These are phyloP conservation scores for Ophiocordyceps robertsii DNA, from an alignment of 2,329 filamentous ascomycete species.

Conservation along the genomic window DNA sequence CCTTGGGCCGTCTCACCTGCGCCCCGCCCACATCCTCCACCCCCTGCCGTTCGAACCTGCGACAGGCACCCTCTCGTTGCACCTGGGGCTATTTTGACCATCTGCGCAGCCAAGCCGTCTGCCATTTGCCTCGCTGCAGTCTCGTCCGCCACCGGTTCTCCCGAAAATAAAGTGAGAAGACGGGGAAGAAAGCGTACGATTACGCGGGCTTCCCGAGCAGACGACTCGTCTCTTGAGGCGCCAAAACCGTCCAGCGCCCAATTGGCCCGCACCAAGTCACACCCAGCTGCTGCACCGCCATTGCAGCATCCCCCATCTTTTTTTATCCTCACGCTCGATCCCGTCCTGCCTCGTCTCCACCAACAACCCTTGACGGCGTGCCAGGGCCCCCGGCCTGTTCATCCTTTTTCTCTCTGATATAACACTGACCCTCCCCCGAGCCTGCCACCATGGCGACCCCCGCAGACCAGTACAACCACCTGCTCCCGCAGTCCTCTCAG, in stretches of 20 bases:
- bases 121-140: background rate
- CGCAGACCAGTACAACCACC: conserved; percentile 14
- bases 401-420: conserved; percentile 12
- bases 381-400: conserved; percentile 1
- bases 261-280: background rate
- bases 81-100: too few relatives aligned
- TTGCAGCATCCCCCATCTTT: background rate
- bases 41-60: conserved; percentile 5
- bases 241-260: background rate
- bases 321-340: background rate
- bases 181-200: too few relatives aligned
- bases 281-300: background rate
- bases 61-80: conserved; percentile 1
- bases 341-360: background rate
- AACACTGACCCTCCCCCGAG: conserved; percentile 15
- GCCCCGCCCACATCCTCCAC: background rate
- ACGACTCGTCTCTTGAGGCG: too few relatives aligned
- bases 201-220: too few relatives aligned
- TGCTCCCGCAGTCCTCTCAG: conserved; percentile 7
- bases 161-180: too few relatives aligned
- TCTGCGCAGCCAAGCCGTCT: too few relatives aligned
- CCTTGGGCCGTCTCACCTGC: too few relatives aligned
- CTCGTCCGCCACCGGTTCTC: too few relatives aligned
- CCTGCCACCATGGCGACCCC: conserved; percentile 22
- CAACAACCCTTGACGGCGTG: background rate